These are phyloP conservation scores for Botrytis aclada DNA, from an alignment of 2,329 filamentous ascomycete genomes.

Conservation along the genomic window DNA sequence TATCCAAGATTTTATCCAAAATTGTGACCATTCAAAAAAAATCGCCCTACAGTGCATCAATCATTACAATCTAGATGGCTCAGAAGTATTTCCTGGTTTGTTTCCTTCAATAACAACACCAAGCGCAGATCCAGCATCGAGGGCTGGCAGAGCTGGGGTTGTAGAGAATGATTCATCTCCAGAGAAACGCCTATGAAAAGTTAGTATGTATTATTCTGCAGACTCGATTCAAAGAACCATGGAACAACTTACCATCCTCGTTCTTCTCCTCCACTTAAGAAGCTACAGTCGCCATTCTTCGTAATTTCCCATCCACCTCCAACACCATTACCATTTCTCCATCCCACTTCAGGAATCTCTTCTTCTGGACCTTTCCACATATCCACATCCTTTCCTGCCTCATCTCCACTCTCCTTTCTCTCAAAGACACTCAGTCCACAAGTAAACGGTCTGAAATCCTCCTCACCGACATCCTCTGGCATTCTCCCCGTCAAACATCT, in stretches of 20 bases:
- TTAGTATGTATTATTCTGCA: slow-evolving; percentile 12
- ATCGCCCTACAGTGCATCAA: not conserved
- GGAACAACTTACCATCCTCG: slow-evolving; percentile 70
- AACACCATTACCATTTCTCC: slow-evolving; percentile 60
- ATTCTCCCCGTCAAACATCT: slow-evolving; percentile 75
- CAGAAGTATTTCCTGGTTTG: slow-evolving; percentile 20
- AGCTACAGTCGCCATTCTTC: slow-evolving; percentile 80
- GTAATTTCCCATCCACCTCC: slow-evolving; percentile 77
- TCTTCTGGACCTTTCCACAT: slow-evolving; percentile 41
- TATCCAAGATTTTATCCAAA: not conserved
- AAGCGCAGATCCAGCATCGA: slow-evolving; percentile 38
- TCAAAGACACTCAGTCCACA: slow-evolving; percentile 73
- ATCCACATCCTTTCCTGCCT: slow-evolving; percentile 39
- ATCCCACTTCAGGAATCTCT: slow-evolving; percentile 45
- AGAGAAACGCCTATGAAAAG: slow-evolving; percentile 46
- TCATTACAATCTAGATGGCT: slow-evolving; percentile 21
- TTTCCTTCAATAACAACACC: slow-evolving; percentile 39
- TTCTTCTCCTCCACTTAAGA: slow-evolving; percentile 76
- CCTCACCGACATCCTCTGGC: slow-evolving; percentile 66
- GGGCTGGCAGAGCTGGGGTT: slow-evolving; percentile 26
- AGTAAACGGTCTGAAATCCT: slow-evolving; percentile 84
- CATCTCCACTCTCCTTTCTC: slow-evolving; percentile 42
- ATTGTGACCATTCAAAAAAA: not conserved
- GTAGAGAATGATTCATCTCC: slow-evolving; percentile 56
- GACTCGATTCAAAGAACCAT: slow-evolving; percentile 11